Percentiles rank a stretch among this genome's conserved stretches.
Evolutionary conservation across 345 rosid genomes (phyloP).

Genomic region (Gossypium herbaceum): DNA sequence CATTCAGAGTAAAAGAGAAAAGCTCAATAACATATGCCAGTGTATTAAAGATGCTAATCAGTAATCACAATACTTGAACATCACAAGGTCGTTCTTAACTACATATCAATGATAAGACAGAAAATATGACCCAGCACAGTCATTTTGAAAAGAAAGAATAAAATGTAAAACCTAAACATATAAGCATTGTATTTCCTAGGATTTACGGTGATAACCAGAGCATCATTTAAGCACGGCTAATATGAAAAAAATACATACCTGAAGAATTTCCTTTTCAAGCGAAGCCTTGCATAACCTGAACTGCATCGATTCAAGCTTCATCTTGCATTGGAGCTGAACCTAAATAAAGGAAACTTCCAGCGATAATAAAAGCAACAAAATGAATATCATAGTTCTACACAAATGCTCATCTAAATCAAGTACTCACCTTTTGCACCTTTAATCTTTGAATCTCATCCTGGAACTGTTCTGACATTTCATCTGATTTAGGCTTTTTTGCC

Average conservation of each 20-base stretch:
- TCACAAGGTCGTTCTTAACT: background rate
- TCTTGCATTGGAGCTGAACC: constrained; percentile 93
- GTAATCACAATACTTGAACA: background rate
- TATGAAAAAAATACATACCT: constrained; percentile 40
- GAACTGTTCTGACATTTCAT: constrained; percentile 39
- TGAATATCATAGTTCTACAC: background rate
- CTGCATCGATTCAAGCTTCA: constrained; percentile 79
- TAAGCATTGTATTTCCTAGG: background rate
- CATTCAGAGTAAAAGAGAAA: background rate
- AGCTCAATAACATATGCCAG: background rate
- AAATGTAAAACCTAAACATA: background rate
- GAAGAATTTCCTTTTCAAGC: constrained; percentile 76
- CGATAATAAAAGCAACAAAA: constrained; percentile 3
- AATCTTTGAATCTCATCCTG: constrained; percentile 66
- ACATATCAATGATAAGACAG: background rate
- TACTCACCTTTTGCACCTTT: constrained; percentile 73
- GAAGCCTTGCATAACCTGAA: constrained; percentile 65
- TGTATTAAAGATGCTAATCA: background rate
- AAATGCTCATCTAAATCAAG: constrained; percentile 11
- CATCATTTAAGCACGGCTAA: background rate
- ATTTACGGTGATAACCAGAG: background rate
- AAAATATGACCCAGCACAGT: background rate
- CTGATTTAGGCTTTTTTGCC: constrained; percentile 49
- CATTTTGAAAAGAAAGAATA: background rate
- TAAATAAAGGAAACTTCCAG: constrained; percentile 22